Evolutionary conservation across 2,329 filamentous ascomycete species (phyloP), one percentile per base, ranked within the genome.

Genomic region (Trichocomaceae sp.): DNA sequence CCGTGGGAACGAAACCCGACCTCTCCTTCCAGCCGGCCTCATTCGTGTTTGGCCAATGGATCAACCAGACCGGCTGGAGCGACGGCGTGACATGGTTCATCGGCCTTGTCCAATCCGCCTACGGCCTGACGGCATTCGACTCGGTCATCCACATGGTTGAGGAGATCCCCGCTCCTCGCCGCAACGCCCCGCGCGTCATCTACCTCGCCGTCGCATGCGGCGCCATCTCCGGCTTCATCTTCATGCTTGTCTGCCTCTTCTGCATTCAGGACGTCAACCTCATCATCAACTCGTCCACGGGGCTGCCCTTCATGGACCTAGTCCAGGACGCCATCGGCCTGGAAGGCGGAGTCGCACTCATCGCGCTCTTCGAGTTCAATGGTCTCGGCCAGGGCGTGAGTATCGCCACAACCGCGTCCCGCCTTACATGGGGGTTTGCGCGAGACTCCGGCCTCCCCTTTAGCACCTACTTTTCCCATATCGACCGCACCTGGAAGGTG

Each of bases 301-400:
- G 75, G 1, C 81, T 79, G 47, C 81, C 83, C 0, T 83, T 83
- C 58, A 83, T 85, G 61, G 73, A 82, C 49, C 75, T 83, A 20
- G 83, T 83, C 56, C 73, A 73, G 58, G 74, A 80, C 35, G 76
- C 75, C 1, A 78, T 79, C 1, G 76, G 78, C 60, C 75, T 81
- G 58, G 67, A 73, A 1, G 78, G 75, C 17, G 64, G 72, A 2
- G 74, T 72, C 1, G 79, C 75, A 0, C 75, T 79, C 0, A 75
- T 75, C 1, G 73, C 76, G 19, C 80, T 82, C 75, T 71, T 74
- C 0, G 64, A 72, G 4, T 72, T 83, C 17, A 66, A 82, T 2
- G 71, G 80, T 3, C 64, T 80, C 17, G 75, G 79, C 29, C 67
- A 76, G 5, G 73, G 75, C 1, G 77, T 73, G 17, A 76, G 75